Conservation (phyloP, 441 rosid species). For the Aquilaria agallochum region DNA sequence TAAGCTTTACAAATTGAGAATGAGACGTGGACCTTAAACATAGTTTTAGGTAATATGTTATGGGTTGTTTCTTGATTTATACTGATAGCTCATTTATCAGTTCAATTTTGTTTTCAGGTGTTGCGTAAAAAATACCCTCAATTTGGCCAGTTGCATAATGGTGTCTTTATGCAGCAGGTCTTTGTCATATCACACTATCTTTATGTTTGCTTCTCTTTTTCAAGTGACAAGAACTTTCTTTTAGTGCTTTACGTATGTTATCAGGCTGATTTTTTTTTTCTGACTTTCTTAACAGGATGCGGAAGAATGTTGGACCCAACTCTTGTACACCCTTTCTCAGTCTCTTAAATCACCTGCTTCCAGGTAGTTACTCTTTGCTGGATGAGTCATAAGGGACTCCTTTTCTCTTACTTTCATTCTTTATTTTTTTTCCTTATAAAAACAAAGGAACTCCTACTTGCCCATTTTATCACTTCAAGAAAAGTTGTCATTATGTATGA, state of each 20-base stretch:
- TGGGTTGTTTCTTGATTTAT: too few species aligned
- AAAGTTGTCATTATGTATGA: too few species aligned
- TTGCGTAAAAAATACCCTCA: conserved; percentile 93
- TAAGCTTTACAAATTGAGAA: too few species aligned
- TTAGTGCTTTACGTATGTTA: conserved; percentile 7
- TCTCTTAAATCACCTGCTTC: conserved; percentile 59
- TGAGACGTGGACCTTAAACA: too few species aligned
- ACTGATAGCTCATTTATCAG: neutral
- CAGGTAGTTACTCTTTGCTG: conserved; percentile 27
- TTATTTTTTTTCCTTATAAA: too few species aligned
- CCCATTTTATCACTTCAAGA: too few species aligned
- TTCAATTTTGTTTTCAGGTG: conserved; percentile 38
- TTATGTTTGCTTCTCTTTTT: conserved; percentile 1
- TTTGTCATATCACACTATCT: conserved; percentile 12
- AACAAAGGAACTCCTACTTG: too few species aligned
- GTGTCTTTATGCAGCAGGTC: conserved; percentile 98
- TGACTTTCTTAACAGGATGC: conserved; percentile 61
- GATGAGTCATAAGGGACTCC: neutral
- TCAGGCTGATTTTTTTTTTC: conserved; percentile 18
- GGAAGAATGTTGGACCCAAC: conserved; percentile 97
- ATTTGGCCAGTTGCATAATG: conserved; percentile 91
- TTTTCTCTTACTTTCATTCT: too few species aligned
- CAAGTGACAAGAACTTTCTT: conserved; percentile 4
- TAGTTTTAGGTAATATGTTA: too few species aligned
- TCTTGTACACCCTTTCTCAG: conserved; percentile 81